Base-by-base conservation (phyloP, 257 asterid species). In the Asclepias syriaca region DNA sequence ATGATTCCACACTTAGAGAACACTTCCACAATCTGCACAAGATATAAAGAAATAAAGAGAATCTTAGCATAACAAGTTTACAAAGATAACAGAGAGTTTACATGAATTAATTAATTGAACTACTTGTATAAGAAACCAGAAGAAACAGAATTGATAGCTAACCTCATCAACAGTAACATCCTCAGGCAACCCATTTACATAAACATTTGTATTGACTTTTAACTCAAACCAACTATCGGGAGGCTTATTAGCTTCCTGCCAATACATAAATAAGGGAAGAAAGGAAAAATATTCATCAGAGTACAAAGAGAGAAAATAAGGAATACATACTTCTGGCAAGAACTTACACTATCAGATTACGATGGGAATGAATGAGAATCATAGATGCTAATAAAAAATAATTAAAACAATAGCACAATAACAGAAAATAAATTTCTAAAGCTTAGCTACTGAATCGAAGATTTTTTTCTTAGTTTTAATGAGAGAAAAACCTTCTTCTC, bases 171-270 rank as follows among this genome's bases (percentile, higher is more conserved):
- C 66, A 63, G 91, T 90, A 72, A 92, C 96, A 82, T 95, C 98
- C 5, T 92, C 96, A 10, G 99, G 99, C 90, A 95, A 87, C 66
- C 99, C 99, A 1, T 90, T 92, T 9, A 95, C 84, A 64, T 95
- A 95, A n/a, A 95, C 94, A 82, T 92, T 96, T 12, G 99, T 95
- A 78, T 95, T 95, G 50, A 95, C 98, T 85, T 95, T 95, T 84
- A 92, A 82, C 77, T 95, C 98, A 46, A 95, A 95, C 99, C 99
- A 95, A 81, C 93, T 79, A 69, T 90, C 97, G 27, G 99, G 99
- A 71, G 99, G 97, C 78, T 90, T 86, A 83, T 95, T 88, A 49
- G 96, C 88, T 92, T 95, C 99, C 99, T 92, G 80, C 39, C 65
- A 71, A 70, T 40, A 55, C 60, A 76, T 65, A 40, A 63, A 68